A percentile compares a stretch with the other conserved stretches of the same genome.
phyloP scores from a whole-genome alignment of 768 basidiomycete genomes.

The Zangia roseola region DNA sequence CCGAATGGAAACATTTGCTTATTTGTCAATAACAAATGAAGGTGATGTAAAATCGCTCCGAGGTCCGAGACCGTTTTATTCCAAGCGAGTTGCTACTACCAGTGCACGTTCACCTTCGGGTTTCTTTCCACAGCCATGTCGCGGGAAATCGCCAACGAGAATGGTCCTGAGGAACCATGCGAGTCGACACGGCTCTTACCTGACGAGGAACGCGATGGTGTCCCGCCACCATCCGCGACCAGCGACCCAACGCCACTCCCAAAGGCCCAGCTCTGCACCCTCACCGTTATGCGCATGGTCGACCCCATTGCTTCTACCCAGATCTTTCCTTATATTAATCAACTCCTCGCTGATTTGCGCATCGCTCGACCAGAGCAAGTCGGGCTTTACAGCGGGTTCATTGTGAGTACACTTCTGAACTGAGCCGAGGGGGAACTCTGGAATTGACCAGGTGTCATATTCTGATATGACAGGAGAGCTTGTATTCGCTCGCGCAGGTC shows the following conservation, averaged over 20 bases:
- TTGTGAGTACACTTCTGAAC: conserved; percentile 40
- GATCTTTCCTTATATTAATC: conserved; percentile 65
- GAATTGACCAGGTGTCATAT: too few relatives aligned
- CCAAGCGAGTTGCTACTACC: too few relatives aligned
- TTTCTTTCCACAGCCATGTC: not conserved
- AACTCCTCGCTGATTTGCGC: conserved; percentile 54
- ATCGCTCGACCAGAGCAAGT: conserved; percentile 55
- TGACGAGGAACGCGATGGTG: conserved; percentile 6
- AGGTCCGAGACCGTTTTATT: too few relatives aligned
- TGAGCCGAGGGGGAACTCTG: not conserved
- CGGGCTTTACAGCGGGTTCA: conserved; percentile 65
- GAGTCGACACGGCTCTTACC: conserved; percentile 18
- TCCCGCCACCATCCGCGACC: not conserved
- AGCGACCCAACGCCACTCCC: conserved; percentile 30
- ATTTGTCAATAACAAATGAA: too few relatives aligned
- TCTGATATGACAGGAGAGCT: conserved; percentile 48
- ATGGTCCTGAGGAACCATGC: not conserved
- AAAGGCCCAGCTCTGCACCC: conserved; percentile 43
- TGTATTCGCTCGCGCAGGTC: conserved; percentile 59
- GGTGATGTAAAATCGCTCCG: too few relatives aligned
- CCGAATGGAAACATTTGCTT: too few relatives aligned
- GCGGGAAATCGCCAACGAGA: not conserved
- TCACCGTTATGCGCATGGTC: conserved; percentile 46
- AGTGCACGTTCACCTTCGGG: too few relatives aligned
- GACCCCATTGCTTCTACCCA: conserved; percentile 63